Evolutionary conservation across 495 filamentous ascomycete species (phyloP), one percentile per base, ranked within the genome.

Genomic region (Acidiella bohemica): DNA sequence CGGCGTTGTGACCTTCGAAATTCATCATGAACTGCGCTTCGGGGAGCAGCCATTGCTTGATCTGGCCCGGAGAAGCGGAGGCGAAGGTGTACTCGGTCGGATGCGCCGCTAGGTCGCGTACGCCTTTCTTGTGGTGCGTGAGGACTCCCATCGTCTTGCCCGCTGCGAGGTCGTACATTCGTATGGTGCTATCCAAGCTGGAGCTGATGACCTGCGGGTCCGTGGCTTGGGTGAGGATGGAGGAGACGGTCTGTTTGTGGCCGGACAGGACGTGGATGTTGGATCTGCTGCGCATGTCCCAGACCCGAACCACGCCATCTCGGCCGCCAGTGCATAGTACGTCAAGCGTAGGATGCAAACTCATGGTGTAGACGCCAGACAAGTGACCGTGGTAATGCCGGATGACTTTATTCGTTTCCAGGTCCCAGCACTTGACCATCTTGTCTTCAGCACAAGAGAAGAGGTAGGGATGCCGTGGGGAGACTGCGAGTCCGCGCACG

Each of bases 391-490:
- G 92, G 61, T 96, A 96, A 60, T 99, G 88, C 23, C 90, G 73
- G 52, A 99, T 99, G 39, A 99, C 92, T 61, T 93, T 93, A 60
- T 99, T 99, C 6, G 84, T 90, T 57, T 99, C 92, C 50, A 99
- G 61, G 65, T 99, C 92, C 92, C 92, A 99, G 65, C 92, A 96
- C 62, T 96, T 96, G 25, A 99, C 92, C 85, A 93, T 95, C 71
- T 99, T 99, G 59, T 99, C 92, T 60, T 99, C 92, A 36, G 83
- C 92, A 51, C 92, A 96, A 11, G 84, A 93, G 61, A 96, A 99
- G 24, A 99, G 72, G 57, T 99, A 99, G 2, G 92, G 92, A 59
- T 99, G 92, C 36, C 92, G 68, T 12, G 86, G 82, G 3, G 85
- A 93, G 5, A 99, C 82, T 0, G 88, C 92, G 34, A 99, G 67